Evolutionary conservation across 2,329 filamentous ascomycete genomes (phyloP).

Genomic region (Talaromyces sp.): DNA sequence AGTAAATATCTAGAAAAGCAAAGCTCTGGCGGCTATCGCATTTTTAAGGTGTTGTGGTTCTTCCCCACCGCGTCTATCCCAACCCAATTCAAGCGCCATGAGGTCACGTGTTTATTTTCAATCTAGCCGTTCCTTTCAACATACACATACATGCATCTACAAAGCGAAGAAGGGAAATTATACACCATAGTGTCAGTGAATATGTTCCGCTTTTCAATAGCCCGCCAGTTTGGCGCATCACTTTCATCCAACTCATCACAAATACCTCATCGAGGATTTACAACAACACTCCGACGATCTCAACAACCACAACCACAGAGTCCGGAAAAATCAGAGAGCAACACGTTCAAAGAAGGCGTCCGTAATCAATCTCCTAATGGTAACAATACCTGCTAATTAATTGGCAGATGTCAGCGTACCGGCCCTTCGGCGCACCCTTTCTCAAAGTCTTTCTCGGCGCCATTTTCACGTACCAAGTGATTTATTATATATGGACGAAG

Average conservation of each 20-base stretch:
- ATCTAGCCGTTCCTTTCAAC: neutral
- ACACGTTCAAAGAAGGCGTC: slow-evolving; percentile 31
- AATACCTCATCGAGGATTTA: slow-evolving; percentile 2
- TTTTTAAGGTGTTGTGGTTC: slow-evolving; percentile 2
- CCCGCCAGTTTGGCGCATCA: neutral
- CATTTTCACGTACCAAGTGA: slow-evolving; percentile 48
- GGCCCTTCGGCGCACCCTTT: slow-evolving; percentile 41
- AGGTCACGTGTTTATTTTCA: neutral
- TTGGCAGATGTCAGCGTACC: slow-evolving; percentile 38
- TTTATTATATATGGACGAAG: slow-evolving; percentile 48
- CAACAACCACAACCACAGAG: slow-evolving; percentile 6
- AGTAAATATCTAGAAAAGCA: neutral
- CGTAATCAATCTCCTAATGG: slow-evolving; percentile 10
- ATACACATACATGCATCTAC: neutral
- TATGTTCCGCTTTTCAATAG: neutral
- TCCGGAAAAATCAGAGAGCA: slow-evolving; percentile 14
- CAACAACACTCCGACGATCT: slow-evolving; percentile 6
- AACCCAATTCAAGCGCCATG: slow-evolving; percentile 5
- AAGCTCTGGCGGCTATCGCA: neutral
- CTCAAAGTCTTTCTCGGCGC: slow-evolving; percentile 48
- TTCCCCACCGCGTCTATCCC: slow-evolving; percentile 12
- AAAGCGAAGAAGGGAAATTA: neutral
- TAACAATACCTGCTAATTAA: neutral
- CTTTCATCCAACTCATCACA: neutral
- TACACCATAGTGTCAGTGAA: neutral